phyloP scores from a whole-genome alignment of 495 filamentous ascomycete species.

The Aspergillus avenaceus region DNA sequence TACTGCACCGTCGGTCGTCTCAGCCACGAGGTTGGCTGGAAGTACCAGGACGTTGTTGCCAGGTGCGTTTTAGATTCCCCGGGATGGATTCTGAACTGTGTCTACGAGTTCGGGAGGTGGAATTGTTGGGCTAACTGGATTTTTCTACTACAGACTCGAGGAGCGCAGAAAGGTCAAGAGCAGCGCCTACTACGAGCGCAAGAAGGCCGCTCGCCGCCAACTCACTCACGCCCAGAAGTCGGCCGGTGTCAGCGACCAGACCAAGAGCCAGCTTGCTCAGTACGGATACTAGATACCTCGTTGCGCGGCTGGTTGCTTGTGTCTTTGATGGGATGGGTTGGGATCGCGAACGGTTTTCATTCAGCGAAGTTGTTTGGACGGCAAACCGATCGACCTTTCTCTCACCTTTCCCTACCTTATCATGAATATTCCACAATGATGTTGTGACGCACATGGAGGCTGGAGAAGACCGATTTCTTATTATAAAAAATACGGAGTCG shows the following conservation, averaged over 20 bases:
- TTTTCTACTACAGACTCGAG: constrained; percentile 67
- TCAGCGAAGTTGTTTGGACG: constrained; percentile 37
- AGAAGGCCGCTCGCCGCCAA: constrained; percentile 90
- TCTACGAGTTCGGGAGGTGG: not conserved
- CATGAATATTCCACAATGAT: constrained; percentile 26
- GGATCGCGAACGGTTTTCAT: constrained; percentile 46
- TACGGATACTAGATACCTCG: constrained; percentile 66
- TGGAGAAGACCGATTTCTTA: constrained; percentile 28
- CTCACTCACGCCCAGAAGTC: constrained; percentile 86
- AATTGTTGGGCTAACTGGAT: constrained; percentile 35
- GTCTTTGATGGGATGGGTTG: constrained; percentile 43
- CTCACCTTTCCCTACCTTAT: constrained; percentile 26
- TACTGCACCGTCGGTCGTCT: constrained; percentile 98
- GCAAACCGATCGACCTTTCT: constrained; percentile 43
- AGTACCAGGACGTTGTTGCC: constrained; percentile 97
- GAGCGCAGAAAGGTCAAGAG: constrained; percentile 99
- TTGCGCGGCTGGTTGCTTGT: constrained; percentile 45
- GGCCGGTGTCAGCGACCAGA: constrained; percentile 76
- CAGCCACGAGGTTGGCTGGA: constrained; percentile 99
- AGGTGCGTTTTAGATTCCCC: constrained; percentile 59
- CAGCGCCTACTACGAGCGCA: constrained; percentile 98
- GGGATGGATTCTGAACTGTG: not conserved
- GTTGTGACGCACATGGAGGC: constrained; percentile 38
- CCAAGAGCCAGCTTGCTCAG: constrained; percentile 64
- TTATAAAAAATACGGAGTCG: constrained; percentile 35